Evolutionary conservation across 139 green algal genomes (phyloP).

Genomic region (Chlorella vulgaris): DNA sequence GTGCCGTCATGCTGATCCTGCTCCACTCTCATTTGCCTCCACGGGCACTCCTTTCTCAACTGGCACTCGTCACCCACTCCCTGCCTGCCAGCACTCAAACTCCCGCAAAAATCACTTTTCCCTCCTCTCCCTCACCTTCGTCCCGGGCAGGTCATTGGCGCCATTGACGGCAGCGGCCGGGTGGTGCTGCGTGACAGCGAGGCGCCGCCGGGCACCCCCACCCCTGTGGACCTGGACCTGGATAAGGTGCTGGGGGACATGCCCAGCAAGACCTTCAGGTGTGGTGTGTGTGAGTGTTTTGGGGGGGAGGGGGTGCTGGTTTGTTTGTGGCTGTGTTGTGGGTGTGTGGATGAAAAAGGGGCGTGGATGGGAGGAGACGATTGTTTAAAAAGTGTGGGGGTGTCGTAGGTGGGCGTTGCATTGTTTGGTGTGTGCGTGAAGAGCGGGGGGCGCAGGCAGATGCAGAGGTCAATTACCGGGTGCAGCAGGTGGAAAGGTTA

Average conservation of each 20-base stretch:
- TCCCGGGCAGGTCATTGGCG: slow-evolving; percentile 85
- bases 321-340: not conserved
- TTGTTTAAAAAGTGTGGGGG: too few relatives aligned
- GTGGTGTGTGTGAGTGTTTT: slow-evolving; percentile 18
- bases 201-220: slow-evolving; percentile 56
- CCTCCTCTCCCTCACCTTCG: not conserved
- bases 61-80: not conserved
- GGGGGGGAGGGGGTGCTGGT: not conserved
- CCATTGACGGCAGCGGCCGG: slow-evolving; percentile 88
- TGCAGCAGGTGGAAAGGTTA: too few relatives aligned
- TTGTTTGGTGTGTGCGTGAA: too few relatives aligned
- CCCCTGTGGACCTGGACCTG: slow-evolving; percentile 94
- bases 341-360: too few relatives aligned
- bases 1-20: too few relatives aligned
- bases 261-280: slow-evolving; percentile 96
- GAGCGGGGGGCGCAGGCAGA: too few relatives aligned
- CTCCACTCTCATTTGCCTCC: too few relatives aligned
- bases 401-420: too few relatives aligned
- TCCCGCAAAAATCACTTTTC: not conserved
- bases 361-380: too few relatives aligned
- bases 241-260: slow-evolving; percentile 98
- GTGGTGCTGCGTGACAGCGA: slow-evolving; percentile 85
- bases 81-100: not conserved
- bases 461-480: too few relatives aligned
- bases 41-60: too few relatives aligned